These are phyloP conservation scores for Kondoa subrosea DNA, from an alignment of 768 basidiomycete species.

Conservation along the genomic window DNA sequence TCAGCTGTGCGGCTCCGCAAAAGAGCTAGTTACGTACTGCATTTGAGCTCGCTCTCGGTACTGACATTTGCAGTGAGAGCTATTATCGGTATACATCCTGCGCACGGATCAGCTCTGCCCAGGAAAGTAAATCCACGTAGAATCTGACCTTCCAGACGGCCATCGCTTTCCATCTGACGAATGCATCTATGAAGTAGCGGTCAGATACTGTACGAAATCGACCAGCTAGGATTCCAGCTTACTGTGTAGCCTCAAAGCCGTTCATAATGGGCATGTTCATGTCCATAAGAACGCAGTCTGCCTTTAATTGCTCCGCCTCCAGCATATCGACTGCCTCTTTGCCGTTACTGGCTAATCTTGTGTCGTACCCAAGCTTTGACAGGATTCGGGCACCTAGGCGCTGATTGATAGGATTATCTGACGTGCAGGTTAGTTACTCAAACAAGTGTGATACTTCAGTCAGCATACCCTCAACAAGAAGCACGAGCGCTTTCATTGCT, in stretches of 20 bases:
- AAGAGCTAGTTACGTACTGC: not conserved
- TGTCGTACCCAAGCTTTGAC: not conserved
- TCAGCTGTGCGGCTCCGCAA: not conserved
- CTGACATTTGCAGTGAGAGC: constrained; percentile 4
- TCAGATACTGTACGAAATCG: too few relatives aligned
- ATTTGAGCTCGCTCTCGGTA: not conserved
- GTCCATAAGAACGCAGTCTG: not conserved
- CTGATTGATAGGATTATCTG: constrained; percentile 6
- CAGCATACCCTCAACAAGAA: not conserved
- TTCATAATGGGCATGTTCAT: not conserved
- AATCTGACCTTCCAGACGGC: not conserved
- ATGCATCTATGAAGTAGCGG: too few relatives aligned
- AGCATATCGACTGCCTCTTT: constrained; percentile 3
- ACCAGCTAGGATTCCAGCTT: too few relatives aligned
- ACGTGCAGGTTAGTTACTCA: too few relatives aligned
- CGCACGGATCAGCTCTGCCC: too few relatives aligned
- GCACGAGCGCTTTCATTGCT: not conserved
- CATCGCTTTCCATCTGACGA: not conserved
- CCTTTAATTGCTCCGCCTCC: not conserved
- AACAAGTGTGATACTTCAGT: too few relatives aligned
- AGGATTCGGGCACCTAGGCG: not conserved
- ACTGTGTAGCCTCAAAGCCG: constrained; percentile 3
- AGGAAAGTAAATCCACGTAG: too few relatives aligned
- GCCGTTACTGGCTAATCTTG: not conserved
- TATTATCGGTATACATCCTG: too few relatives aligned